These are phyloP conservation scores for Erodium texanum DNA, from an alignment of 441 rosid species.

Conservation along the genomic window DNA sequence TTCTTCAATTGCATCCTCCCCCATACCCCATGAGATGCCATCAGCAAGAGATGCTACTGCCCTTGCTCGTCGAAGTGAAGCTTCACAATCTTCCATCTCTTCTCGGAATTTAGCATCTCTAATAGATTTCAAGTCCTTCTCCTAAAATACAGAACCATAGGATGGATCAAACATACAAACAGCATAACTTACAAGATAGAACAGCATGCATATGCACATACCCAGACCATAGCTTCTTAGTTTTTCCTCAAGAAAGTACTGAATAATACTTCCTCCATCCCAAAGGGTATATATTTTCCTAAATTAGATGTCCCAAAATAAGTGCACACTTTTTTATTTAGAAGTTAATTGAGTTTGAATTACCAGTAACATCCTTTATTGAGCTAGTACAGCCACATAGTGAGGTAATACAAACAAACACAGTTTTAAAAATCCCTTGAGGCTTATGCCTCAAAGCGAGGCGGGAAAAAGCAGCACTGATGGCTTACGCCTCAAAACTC, in stretches of 20 bases:
- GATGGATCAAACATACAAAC: conserved; percentile 1
- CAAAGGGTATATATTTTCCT: neutral
- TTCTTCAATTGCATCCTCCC: conserved; percentile 94
- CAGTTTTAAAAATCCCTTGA: too few relatives aligned
- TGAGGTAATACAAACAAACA: too few relatives aligned
- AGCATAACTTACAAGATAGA: neutral
- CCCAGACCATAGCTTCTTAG: neutral
- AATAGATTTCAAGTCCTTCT: conserved; percentile 48
- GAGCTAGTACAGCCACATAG: too few relatives aligned
- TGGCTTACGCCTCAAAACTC: too few relatives aligned
- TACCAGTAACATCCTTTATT: neutral
- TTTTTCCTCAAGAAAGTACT: neutral
- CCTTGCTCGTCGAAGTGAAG: conserved; percentile 80
- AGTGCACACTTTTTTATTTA: neutral
- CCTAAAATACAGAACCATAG: conserved; percentile 33
- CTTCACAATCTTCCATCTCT: conserved; percentile 61
- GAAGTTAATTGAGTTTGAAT: neutral
- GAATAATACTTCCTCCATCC: neutral
- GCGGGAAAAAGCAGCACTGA: too few relatives aligned
- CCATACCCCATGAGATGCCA: conserved; percentile 99
- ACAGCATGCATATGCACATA: neutral
- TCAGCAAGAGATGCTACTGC: conserved; percentile 69
- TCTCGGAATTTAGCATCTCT: conserved; percentile 53
- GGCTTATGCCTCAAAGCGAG: too few relatives aligned
- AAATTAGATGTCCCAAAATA: neutral